phyloP scores from a whole-genome alignment of 2,329 filamentous ascomycete genomes.

The Sporothrix variecibatus region DNA sequence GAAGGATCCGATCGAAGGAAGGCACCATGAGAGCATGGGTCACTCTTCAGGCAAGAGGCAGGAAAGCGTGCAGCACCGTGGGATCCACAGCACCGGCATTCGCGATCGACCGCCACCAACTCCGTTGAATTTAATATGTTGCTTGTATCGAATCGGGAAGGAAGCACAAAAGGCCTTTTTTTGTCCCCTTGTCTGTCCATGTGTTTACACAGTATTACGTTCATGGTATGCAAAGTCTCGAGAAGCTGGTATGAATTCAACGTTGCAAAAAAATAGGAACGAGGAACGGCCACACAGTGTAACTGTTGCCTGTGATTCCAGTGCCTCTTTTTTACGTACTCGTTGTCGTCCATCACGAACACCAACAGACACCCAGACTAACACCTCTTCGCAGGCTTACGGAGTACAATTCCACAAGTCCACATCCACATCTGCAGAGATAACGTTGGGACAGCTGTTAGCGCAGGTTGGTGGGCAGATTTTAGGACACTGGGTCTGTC shows the following conservation, averaged over 20 bases:
- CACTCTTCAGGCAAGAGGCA: background rate
- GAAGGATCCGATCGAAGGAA: conserved; percentile 8
- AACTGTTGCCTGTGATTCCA: background rate
- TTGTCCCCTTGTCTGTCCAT: background rate
- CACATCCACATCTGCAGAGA: background rate
- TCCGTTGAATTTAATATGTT: background rate
- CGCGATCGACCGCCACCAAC: conserved; percentile 22
- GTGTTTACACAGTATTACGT: background rate
- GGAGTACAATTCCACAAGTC: background rate
- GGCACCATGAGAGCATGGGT: background rate
- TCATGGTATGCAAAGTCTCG: background rate
- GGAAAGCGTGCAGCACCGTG: background rate
- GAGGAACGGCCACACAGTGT: background rate
- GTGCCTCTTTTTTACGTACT: background rate
- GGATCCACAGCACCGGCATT: conserved; percentile 19
- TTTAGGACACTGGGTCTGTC: background rate
- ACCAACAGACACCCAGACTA: background rate
- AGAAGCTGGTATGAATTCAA: background rate
- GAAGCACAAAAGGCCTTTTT: conserved; percentile 13
- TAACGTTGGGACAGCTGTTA: background rate
- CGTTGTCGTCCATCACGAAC: background rate
- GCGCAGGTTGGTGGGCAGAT: background rate
- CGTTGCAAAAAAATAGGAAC: background rate
- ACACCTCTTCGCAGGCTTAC: background rate
- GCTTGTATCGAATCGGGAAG: conserved; percentile 24